Conservation (phyloP, 225 moss, liverwort and hornwort genomes). For the Polytrichum commune region DNA sequence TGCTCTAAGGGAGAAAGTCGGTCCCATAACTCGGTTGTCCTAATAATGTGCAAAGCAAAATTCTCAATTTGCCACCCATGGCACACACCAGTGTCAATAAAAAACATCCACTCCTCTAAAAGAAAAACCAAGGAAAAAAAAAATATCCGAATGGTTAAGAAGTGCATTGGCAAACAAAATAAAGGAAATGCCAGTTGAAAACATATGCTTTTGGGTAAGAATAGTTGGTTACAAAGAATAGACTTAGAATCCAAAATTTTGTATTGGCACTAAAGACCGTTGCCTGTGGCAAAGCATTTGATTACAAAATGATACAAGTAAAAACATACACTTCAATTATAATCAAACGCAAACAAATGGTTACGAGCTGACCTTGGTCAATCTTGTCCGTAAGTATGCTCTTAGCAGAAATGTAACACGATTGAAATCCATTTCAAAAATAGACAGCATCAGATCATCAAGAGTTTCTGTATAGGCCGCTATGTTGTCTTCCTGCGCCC, state of each 20-base stretch:
- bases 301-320: background rate
- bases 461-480: slow-evolving; percentile 56
- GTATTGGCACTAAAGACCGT: background rate
- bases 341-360: too few relatives aligned
- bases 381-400: slow-evolving; percentile 78
- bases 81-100: background rate
- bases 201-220: background rate
- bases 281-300: background rate
- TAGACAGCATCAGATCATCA: slow-evolving; percentile 84
- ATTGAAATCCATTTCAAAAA: slow-evolving; percentile 91
- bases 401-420: slow-evolving; percentile 78
- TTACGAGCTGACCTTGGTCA: slow-evolving; percentile 46
- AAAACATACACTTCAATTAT: background rate
- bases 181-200: too few relatives aligned
- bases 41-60: slow-evolving; percentile 58
- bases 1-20: slow-evolving; percentile 71
- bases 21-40: slow-evolving; percentile 54
- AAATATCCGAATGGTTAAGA: too few relatives aligned
- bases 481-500: slow-evolving; percentile 69
- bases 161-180: too few relatives aligned
- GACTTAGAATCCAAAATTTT: background rate
- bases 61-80: slow-evolving; percentile 51
- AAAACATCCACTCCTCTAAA: too few relatives aligned
- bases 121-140: background rate
- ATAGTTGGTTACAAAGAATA: background rate